Percentiles rank a stretch among this genome's conserved stretches.
Evolutionary conservation across 306 rosid genomes (phyloP).

Genomic region (Phaseolus lunatus): DNA sequence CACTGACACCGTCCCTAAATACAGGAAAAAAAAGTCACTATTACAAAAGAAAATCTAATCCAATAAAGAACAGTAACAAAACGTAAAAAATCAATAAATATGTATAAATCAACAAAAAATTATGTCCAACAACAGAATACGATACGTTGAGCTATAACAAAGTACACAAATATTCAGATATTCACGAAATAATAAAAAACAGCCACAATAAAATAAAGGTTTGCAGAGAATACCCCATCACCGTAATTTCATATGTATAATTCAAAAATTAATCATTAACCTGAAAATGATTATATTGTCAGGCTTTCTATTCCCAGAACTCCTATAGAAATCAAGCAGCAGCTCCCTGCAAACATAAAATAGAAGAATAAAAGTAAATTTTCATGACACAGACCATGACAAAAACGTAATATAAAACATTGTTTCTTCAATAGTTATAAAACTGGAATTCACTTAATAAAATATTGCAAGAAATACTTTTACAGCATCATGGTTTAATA

Average conservation of each 20-base stretch:
- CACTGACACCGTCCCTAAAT: constrained; percentile 94
- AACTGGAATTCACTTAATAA: background rate
- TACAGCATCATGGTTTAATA: background rate
- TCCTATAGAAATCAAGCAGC: constrained; percentile 71
- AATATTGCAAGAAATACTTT: background rate
- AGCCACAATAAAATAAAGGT: too few species aligned
- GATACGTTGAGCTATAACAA: too few species aligned
- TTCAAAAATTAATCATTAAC: constrained; percentile 37
- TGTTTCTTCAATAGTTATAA: background rate
- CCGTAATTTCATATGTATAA: too few species aligned
- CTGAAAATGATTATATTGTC: constrained; percentile 92
- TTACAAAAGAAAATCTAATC: background rate
- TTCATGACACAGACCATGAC: background rate
- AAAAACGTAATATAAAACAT: background rate
- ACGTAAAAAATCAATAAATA: too few species aligned
- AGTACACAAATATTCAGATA: background rate
- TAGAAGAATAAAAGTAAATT: background rate
- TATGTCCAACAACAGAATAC: background rate
- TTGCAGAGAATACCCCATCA: too few species aligned
- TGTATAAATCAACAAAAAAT: too few species aligned
- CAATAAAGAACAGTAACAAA: background rate
- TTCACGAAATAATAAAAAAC: background rate
- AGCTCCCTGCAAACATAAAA: constrained; percentile 67
- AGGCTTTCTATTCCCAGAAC: constrained; percentile 79
- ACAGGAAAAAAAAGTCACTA: background rate